phyloP scores from a whole-genome alignment of 2,329 filamentous ascomycete species.

The Esteya vermicola region DNA sequence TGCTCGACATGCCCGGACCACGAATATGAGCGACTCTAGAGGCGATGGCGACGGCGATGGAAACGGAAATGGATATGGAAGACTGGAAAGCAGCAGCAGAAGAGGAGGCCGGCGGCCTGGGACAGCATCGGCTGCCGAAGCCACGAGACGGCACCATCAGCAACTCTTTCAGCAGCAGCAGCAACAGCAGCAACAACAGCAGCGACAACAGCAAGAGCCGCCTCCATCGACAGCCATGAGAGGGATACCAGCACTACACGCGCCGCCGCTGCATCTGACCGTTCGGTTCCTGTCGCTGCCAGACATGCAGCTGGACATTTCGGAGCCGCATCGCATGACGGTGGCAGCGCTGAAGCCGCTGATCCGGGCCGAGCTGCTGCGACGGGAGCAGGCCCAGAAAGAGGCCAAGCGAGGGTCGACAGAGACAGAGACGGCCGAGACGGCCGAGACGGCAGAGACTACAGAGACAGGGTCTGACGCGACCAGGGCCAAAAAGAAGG shows the following conservation, averaged over 20 bases:
- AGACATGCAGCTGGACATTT: constrained; percentile 68
- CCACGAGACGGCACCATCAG: too few relatives aligned
- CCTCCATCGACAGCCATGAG: background rate
- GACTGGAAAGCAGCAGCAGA: too few relatives aligned
- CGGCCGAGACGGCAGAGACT: background rate
- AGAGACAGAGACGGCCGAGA: constrained; percentile 22
- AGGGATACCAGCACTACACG: background rate
- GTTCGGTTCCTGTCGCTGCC: constrained; percentile 83
- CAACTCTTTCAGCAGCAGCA: too few relatives aligned
- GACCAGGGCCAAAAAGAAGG: background rate
- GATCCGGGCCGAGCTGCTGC: constrained; percentile 54
- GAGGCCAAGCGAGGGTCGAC: constrained; percentile 24
- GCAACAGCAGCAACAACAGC: too few relatives aligned
- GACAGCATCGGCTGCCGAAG: too few relatives aligned
- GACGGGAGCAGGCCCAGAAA: background rate
- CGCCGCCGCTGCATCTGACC: constrained; percentile 53
- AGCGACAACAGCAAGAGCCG: too few relatives aligned
- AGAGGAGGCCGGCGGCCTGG: background rate
- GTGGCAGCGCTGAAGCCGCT: constrained; percentile 68
- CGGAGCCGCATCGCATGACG: constrained; percentile 52
- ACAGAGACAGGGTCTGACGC: background rate
- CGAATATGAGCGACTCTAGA: background rate
- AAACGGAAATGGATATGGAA: too few relatives aligned
- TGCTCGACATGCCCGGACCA: too few relatives aligned
- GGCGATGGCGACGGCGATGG: background rate